Evolutionary conservation across 768 basidiomycete species (phyloP).

Genomic region (Russula earlei): DNA sequence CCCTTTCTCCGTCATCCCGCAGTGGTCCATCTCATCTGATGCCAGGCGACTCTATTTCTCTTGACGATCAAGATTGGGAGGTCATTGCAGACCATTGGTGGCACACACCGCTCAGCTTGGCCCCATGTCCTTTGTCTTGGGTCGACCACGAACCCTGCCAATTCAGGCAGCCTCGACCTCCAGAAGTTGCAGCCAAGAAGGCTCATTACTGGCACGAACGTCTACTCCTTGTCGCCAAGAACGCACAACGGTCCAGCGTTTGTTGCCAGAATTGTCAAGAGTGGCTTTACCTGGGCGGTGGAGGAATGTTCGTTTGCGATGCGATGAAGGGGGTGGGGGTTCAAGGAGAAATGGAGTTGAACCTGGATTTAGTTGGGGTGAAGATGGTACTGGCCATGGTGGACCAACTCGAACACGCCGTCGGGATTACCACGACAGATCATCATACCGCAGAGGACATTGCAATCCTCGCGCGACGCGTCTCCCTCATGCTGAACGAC

Average conservation of each 20-base stretch:
- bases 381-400: slow-evolving; percentile 13
- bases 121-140: slow-evolving; percentile 10
- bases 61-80: slow-evolving; percentile 20
- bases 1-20: slow-evolving; percentile 13
- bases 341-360: slow-evolving; percentile 7
- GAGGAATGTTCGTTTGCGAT: not conserved
- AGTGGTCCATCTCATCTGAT: slow-evolving; percentile 14
- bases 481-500: slow-evolving; percentile 12
- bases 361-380: slow-evolving; percentile 8
- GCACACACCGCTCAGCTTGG: slow-evolving; percentile 15
- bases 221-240: slow-evolving; percentile 5
- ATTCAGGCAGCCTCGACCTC: not conserved
- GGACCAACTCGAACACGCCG: slow-evolving; percentile 11
- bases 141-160: slow-evolving; percentile 1
- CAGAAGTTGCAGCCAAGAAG: slow-evolving; percentile 3
- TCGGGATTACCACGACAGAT: slow-evolving; percentile 5
- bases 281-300: slow-evolving; percentile 2
- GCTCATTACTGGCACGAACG: slow-evolving; percentile 11
- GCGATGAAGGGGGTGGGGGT: slow-evolving; percentile 2
- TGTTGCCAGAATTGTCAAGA: slow-evolving; percentile 18
- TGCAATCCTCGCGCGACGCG: slow-evolving; percentile 16
- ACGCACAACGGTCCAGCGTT: not conserved
- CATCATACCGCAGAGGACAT: not conserved
- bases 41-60: slow-evolving; percentile 6
- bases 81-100: slow-evolving; percentile 19